Base-by-base conservation (phyloP, 2,329 filamentous ascomycete species). In the Sordariomycetes sp. region DNA sequence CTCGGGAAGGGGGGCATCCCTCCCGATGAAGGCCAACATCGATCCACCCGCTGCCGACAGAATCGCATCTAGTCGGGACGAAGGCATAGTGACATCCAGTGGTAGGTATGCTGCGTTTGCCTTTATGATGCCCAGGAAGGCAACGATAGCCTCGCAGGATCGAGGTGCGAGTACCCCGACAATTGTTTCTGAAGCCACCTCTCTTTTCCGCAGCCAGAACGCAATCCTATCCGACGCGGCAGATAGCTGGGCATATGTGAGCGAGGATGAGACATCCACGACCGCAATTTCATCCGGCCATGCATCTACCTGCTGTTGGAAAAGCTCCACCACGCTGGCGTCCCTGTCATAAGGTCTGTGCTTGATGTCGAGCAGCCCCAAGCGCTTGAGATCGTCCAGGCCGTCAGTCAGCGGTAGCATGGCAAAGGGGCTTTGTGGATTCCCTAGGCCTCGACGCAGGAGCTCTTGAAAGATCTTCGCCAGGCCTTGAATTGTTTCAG, bases 91-190 rank as follows among this genome's bases (percentile, higher is more conserved):
- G 5, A 40, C 32, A 11, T 51, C 48, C 0, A 51, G 35, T 0
- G 49, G 49, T 1, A 51, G 33, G n/a, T 52, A 52, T 0, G 49
- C 47, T 8, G 47, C 4, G 14, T 42, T 46, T 0, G 49, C 43
- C 11, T 51, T 51, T 1, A 52, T 30, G 2, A 49, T 42, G 5
- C 45, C 49, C 0, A 49, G 12, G 12, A 51, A 43, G 0, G 47
- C 43, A 1, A 42, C 30, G 6, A 49, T 33, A 0, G 48, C 42
- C 17, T 47, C 24, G n/a, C 50, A 53, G 0, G 47, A 50, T 0
- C 50, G 38, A 3, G 38, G 38, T 1, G 43, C 34, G 0, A 45
- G 14, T 1, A 49, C 43, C 1, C 36, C 44, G 1, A 52, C 39
- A 6, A 50, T 15, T 0, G 44, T 38, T 21, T 49, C 49, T 3